Evolutionary conservation across 495 filamentous ascomycete species (phyloP).

Genomic region (Penicillium odoratum): DNA sequence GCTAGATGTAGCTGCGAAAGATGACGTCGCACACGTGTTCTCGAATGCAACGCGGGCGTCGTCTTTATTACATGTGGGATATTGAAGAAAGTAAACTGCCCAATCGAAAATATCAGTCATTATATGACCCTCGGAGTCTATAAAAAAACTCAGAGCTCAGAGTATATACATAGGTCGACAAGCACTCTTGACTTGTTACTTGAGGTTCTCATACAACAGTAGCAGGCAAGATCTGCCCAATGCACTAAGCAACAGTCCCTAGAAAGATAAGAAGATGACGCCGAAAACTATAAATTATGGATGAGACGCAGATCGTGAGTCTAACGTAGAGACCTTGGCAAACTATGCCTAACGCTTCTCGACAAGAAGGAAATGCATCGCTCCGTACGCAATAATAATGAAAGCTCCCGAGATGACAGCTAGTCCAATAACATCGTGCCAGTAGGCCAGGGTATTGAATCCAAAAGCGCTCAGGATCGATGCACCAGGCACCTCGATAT

Average conservation of each 20-base stretch:
- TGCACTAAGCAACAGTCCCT: conserved; percentile 2
- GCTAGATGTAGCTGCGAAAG: conserved; percentile 7
- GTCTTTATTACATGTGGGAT: neutral
- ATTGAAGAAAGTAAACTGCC: neutral
- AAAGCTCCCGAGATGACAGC: conserved; percentile 80
- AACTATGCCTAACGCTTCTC: conserved; percentile 69
- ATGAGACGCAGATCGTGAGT: neutral
- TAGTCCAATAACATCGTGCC: conserved; percentile 80
- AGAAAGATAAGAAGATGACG: neutral
- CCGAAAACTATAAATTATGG: conserved; percentile 2
- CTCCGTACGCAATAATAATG: conserved; percentile 82
- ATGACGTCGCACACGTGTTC: conserved; percentile 35
- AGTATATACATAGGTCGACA: conserved; percentile 20
- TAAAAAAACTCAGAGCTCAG: neutral
- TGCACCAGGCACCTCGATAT: conserved; percentile 94
- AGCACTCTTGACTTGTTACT: neutral
- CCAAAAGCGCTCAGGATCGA: conserved; percentile 93
- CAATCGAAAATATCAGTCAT: neutral
- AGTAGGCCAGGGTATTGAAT: conserved; percentile 80
- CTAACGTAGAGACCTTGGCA: neutral
- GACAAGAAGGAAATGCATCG: conserved; percentile 91
- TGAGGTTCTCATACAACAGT: neutral
- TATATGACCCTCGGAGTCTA: neutral
- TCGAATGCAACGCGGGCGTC: conserved; percentile 1
- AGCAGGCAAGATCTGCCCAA: neutral